These are phyloP conservation scores for Erythrophleum ivorense DNA, from an alignment of 331 rosid genomes.

Conservation along the genomic window DNA sequence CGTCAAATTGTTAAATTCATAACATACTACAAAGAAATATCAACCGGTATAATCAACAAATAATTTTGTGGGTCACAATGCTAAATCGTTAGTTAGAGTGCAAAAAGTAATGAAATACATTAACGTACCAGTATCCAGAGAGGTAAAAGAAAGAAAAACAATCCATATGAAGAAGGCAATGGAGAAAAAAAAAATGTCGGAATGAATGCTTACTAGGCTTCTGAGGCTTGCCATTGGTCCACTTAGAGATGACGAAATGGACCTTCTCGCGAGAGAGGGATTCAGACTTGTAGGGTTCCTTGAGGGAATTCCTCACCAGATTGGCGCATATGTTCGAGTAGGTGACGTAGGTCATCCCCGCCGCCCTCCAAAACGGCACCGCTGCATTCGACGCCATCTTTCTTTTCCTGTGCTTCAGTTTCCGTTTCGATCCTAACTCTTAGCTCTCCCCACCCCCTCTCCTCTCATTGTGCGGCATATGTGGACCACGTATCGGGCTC, in stretches of 20 bases:
- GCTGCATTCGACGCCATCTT: slow-evolving; percentile 70
- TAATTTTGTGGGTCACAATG: too few species aligned
- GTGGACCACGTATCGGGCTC: too few species aligned
- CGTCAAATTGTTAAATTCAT: not conserved
- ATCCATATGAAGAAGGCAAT: not conserved
- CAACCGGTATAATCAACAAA: not conserved
- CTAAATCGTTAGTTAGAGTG: too few species aligned
- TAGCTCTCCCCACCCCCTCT: too few species aligned
- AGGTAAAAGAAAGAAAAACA: not conserved
- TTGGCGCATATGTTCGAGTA: slow-evolving; percentile 93
- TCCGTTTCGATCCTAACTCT: too few species aligned
- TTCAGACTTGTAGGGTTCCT: slow-evolving; percentile 79
- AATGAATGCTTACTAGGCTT: slow-evolving; percentile 57
- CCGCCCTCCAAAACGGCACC: slow-evolving; percentile 91
- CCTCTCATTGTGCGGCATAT: too few species aligned
- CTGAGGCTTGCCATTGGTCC: slow-evolving; percentile 73
- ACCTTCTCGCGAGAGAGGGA: slow-evolving; percentile 86
- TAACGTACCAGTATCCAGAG: not conserved
- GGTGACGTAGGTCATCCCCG: slow-evolving; percentile 90
- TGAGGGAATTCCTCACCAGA: slow-evolving; percentile 85
- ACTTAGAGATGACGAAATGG: slow-evolving; percentile 79
- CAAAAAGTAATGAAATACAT: too few species aligned
- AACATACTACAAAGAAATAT: too few species aligned
- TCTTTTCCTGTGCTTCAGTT: not conserved
- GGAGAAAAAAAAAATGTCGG: not conserved